Conservation (phyloP, 306 rosid genomes). For the Bauhinia variegata region DNA sequence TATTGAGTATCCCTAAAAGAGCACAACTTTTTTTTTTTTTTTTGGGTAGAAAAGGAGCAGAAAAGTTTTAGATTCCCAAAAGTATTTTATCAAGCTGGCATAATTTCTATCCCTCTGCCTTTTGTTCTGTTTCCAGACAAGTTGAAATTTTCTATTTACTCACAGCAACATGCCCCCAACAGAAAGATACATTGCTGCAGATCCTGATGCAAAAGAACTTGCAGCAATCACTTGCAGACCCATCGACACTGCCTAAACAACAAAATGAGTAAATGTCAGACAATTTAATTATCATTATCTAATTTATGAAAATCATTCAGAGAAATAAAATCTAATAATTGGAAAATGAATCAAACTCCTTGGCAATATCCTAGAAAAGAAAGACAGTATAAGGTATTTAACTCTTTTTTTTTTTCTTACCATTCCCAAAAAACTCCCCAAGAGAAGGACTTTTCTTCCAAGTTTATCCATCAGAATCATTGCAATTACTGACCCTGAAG, state of each 20-base stretch:
- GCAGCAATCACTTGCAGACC: conserved; percentile 72
- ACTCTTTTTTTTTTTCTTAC: conserved; percentile 53
- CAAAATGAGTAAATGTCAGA: conserved; percentile 34
- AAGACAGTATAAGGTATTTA: background rate
- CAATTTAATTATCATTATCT: conserved; percentile 9
- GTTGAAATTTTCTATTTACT: conserved; percentile 46
- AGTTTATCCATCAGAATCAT: conserved; percentile 90
- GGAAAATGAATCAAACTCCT: conserved; percentile 19
- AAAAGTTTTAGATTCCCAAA: too few species aligned
- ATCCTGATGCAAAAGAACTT: conserved; percentile 57
- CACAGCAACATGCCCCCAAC: conserved; percentile 85
- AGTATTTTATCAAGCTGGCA: too few species aligned
- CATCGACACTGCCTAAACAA: conserved; percentile 67
- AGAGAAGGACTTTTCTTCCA: conserved; percentile 77
- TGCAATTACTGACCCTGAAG: conserved; percentile 73
- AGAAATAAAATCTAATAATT: conserved; percentile 11
- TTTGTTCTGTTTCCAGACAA: conserved; percentile 14
- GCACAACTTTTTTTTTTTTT: too few species aligned
- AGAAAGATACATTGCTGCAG: conserved; percentile 63
- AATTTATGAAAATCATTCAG: conserved; percentile 5
- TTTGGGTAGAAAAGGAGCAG: too few species aligned
- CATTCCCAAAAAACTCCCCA: conserved; percentile 87
- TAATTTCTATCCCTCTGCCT: background rate
- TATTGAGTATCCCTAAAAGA: background rate
- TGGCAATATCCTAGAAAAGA: conserved; percentile 3